Percentiles rank a stretch among this genome's conserved stretches.
Conservation (phyloP, 2,329 filamentous ascomycete species). For the Calonectria honghensis region DNA sequence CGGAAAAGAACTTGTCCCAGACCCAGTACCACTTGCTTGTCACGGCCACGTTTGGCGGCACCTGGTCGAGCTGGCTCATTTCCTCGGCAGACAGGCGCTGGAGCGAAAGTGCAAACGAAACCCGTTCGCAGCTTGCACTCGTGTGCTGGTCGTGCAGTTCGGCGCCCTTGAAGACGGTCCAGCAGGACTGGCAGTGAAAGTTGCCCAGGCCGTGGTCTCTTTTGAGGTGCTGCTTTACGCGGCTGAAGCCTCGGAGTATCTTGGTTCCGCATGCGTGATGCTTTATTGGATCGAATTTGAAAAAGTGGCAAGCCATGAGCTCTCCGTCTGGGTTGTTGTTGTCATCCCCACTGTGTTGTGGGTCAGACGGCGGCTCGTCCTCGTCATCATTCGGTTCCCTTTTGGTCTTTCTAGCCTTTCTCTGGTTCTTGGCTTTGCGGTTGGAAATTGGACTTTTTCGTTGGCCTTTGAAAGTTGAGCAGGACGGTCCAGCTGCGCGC, state of each 20-base stretch:
- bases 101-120: too few species aligned
- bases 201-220: background rate
- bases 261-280: background rate
- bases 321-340: too few species aligned
- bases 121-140: background rate
- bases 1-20: background rate
- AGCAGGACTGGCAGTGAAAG: background rate
- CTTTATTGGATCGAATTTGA: background rate
- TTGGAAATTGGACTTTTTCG: background rate
- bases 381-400: background rate
- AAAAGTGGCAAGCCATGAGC: conserved; percentile 6
- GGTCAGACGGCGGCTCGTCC: background rate
- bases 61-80: background rate
- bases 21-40: background rate
- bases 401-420: background rate
- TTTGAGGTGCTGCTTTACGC: conserved; percentile 10
- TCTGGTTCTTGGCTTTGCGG: background rate
- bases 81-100: background rate
- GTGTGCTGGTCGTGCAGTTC: background rate
- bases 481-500: too few species aligned
- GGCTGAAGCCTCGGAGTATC: background rate
- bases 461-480: too few species aligned
- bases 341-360: background rate
- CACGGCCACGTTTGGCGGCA: background rate
- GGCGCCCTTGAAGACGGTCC: background rate